Evolutionary conservation across 2,329 filamentous ascomycete genomes (phyloP), one percentile per base, ranked within the genome.

Genomic region (Ceratocystis colombiana): DNA sequence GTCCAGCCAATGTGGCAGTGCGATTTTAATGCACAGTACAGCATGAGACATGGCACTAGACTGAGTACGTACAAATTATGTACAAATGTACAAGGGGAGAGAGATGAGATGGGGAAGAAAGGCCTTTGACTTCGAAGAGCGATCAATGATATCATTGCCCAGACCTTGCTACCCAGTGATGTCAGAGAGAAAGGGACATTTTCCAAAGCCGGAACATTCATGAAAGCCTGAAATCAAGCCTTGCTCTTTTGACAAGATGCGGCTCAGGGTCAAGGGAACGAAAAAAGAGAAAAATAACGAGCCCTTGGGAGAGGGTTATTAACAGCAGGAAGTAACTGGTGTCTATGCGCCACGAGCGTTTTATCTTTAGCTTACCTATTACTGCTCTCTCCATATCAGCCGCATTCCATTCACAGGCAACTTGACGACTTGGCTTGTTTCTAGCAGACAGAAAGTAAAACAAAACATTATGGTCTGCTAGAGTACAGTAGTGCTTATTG

Each of bases 171-270:
- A 28, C 7, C 15, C 48, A 25, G 22, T 57, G 53, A 57, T 57
- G 53, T 33, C 53, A 57, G 53, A 12, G 53, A n/a, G 17, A 15
- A 10, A 17, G 53, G 22, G 22, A 30, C 22, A 20, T 33, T 57
- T 17, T 30, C 28, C 28, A 28, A 50, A 50, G 46, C 50, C 53
- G 53, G 53, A 33, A 30, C 12, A 33, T 57, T 57, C 22, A 57
- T 30, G 12, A 7, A n/a, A 33, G 20, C 53, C 22, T 57, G 28
- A 15, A 33, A 57, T 57, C 17, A 17, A 30, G 53, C 22, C 53
- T 30, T 57, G 53, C 30, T 17, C 37, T 41, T 63, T 63, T 45
- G 45, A 46, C 61, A 63, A 48, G 17, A 17, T n/a, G 61, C 61
- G 41, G 61, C 61, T 62, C 45, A 62, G 2, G 25, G 41, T 3